Conservation (phyloP, 192 early-diverging fungal genomes). For the Coemansia reversa region DNA sequence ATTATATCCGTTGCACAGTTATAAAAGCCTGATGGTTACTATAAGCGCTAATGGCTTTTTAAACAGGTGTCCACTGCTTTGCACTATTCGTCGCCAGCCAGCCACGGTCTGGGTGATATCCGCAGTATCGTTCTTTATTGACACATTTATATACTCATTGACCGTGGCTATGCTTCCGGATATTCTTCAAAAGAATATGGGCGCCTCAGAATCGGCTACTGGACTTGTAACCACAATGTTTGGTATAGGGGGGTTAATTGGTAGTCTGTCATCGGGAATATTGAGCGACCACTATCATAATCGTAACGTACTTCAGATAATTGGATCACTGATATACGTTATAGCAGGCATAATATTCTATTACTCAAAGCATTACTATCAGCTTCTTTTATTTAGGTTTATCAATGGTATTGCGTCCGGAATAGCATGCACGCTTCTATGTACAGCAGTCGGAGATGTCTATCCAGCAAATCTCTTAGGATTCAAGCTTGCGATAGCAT, state of each 20-base stretch:
- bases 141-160: conserved; percentile 36
- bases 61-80: not conserved
- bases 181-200: conserved; percentile 31
- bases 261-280: conserved; percentile 8
- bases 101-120: conserved; percentile 2
- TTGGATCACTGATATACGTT: conserved; percentile 20
- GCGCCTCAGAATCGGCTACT: conserved; percentile 28
- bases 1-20: not conserved
- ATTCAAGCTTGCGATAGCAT: conserved; percentile 37
- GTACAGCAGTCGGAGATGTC: conserved; percentile 34
- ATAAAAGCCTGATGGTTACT: not conserved
- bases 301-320: conserved; percentile 20
- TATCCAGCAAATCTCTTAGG: conserved; percentile 33
- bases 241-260: conserved; percentile 27
- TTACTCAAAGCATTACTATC: conserved; percentile 23
- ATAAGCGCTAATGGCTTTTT: not conserved
- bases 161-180: conserved; percentile 38
- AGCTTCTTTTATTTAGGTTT: conserved; percentile 26
- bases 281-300: conserved; percentile 21
- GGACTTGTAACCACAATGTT: conserved; percentile 39
- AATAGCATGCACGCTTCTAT: conserved; percentile 32
- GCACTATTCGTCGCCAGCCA: not conserved
- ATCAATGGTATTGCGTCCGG: conserved; percentile 37
- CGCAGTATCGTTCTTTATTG: conserved; percentile 12
- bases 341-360: conserved; percentile 29